phyloP scores from a whole-genome alignment of 1,284 basidiomycete genomes.

The Fomitopsis palustris region DNA sequence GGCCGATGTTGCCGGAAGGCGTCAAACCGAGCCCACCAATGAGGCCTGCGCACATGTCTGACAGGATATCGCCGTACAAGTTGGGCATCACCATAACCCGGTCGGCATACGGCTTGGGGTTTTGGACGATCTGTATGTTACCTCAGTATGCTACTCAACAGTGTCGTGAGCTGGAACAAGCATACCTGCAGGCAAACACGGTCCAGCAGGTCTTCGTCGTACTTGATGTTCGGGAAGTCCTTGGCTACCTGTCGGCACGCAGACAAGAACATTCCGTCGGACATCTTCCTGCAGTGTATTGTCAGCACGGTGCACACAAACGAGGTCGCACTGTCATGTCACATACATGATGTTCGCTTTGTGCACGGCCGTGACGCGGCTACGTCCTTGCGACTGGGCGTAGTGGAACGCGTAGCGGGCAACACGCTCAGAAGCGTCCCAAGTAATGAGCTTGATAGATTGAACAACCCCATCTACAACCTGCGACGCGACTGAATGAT shows the following conservation, averaged over 20 bases:
- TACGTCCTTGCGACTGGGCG: constrained; percentile 83
- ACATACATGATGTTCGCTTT: constrained; percentile 98
- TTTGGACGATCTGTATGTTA: constrained; percentile 71
- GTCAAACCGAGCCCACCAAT: constrained; percentile 98
- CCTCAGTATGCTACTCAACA: neutral
- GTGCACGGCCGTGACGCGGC: constrained; percentile 97
- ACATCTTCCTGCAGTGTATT: constrained; percentile 81
- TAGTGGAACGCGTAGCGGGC: constrained; percentile 99
- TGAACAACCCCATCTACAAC: constrained; percentile 98
- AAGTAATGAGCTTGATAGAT: constrained; percentile 99
- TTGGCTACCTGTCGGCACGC: constrained; percentile 97
- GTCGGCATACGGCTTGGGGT: constrained; percentile 92
- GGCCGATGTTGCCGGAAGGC: constrained; percentile 97
- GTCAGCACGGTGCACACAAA: constrained; percentile 5
- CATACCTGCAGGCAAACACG: constrained; percentile 89
- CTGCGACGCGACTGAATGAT: constrained; percentile 31
- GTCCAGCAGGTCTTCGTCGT: constrained; percentile 98
- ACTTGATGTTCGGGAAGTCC: constrained; percentile 91
- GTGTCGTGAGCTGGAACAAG: neutral
- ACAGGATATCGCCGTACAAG: constrained; percentile 95
- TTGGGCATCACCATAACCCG: constrained; percentile 99
- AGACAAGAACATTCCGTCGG: constrained; percentile 99
- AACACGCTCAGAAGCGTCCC: constrained; percentile 98
- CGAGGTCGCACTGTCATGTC: neutral
- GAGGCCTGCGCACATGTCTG: constrained; percentile 98